Evolutionary conservation across 2,329 filamentous ascomycete species (phyloP).

Genomic region (Huntiella moniliformis): DNA sequence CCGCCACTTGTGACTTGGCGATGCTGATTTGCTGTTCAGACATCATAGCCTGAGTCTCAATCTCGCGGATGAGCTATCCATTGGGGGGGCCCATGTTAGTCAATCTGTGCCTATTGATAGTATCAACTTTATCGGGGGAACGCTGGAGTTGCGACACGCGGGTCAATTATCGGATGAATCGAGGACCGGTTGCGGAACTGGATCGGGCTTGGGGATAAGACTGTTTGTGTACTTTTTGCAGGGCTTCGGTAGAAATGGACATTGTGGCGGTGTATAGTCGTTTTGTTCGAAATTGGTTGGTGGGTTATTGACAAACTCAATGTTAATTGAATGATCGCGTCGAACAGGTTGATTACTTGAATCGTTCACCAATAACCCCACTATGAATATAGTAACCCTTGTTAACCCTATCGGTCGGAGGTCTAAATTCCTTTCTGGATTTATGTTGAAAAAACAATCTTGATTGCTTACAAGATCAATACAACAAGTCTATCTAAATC

Average conservation of each 20-base stretch:
- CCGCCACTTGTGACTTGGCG: slow-evolving; percentile 63
- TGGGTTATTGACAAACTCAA: neutral
- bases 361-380: neutral
- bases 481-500: neutral
- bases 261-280: slow-evolving; percentile 30
- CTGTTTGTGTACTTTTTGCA: slow-evolving; percentile 55
- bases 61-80: slow-evolving; percentile 68
- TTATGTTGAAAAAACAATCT: too few species aligned
- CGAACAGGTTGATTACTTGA: too few species aligned
- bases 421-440: too few species aligned
- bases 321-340: neutral
- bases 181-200: neutral
- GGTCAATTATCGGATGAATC: neutral
- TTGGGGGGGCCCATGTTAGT: slow-evolving; percentile 4
- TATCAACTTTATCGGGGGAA: neutral
- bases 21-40: slow-evolving; percentile 85
- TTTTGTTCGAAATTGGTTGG: neutral
- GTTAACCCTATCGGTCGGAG: neutral
- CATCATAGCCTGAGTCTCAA: slow-evolving; percentile 71
- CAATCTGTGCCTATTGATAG: neutral
- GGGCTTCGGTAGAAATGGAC: slow-evolving; percentile 84
- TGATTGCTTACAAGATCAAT: too few species aligned
- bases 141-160: too few species aligned
- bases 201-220: too few species aligned
- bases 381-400: neutral